Conservation (phyloP, 306 rosid genomes). For the Ormosia semicastrata region DNA sequence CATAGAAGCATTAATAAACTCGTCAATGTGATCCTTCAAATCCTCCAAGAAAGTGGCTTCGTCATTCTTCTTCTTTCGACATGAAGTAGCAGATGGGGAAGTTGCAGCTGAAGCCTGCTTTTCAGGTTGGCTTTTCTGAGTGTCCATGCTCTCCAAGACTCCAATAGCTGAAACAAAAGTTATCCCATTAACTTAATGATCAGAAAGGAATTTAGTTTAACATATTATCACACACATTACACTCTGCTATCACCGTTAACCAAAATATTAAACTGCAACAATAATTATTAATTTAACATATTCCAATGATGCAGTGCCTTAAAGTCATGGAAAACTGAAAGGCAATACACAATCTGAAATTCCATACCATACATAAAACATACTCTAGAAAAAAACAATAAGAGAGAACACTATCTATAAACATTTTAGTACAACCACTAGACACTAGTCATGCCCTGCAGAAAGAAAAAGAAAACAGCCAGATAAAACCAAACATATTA, state of each 20-base stretch:
- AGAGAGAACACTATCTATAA: not conserved
- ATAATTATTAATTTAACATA: not conserved
- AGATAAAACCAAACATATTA: not conserved
- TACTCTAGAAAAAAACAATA: not conserved
- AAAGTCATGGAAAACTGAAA: not conserved
- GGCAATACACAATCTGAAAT: no score
- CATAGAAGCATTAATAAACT: constrained; percentile 79
- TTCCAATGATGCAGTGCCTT: not conserved
- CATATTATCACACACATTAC: not conserved
- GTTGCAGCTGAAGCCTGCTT: constrained; percentile 38
- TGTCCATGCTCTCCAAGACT: constrained; percentile 60
- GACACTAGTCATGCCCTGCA: not conserved
- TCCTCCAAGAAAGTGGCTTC: constrained; percentile 83
- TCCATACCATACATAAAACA: not conserved
- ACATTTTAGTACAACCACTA: not conserved
- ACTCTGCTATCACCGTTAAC: not conserved
- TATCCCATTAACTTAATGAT: not conserved
- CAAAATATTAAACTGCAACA: not conserved
- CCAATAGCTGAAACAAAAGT: constrained; percentile 22
- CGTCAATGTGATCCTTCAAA: constrained; percentile 85
- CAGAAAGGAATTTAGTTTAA: not conserved
- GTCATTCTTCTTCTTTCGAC: constrained; percentile 77
- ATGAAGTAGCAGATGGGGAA: constrained; percentile 48
- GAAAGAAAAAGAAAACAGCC: not conserved
- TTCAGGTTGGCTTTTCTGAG: constrained; percentile 45